Evolutionary conservation across 495 filamentous ascomycete genomes (phyloP).

Genomic region (Poronia punctata): DNA sequence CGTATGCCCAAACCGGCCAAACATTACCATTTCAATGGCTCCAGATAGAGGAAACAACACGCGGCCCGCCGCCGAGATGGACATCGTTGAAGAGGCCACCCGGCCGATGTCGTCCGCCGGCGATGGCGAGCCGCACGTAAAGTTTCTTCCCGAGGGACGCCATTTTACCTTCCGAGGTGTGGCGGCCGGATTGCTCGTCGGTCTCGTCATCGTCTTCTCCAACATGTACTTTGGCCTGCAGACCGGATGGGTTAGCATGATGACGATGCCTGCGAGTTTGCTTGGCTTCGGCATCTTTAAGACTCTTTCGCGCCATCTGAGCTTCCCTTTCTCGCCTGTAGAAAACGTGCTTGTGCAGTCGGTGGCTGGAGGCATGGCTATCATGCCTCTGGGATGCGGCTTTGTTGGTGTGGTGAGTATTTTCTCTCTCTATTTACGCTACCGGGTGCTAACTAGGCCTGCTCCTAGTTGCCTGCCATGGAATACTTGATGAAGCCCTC

Average conservation of each 20-base stretch:
- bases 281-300: conserved; percentile 98
- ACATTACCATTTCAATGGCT: conserved; percentile 13
- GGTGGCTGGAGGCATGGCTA: conserved; percentile 89
- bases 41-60: conserved; percentile 18
- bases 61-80: neutral
- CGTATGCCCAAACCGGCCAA: too few species aligned
- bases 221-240: conserved; percentile 98
- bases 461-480: conserved; percentile 66
- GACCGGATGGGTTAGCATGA: conserved; percentile 73
- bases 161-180: conserved; percentile 83
- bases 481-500: conserved; percentile 70
- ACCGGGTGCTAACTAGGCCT: conserved; percentile 26
- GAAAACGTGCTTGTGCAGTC: conserved; percentile 98
- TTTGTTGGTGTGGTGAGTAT: conserved; percentile 73
- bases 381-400: conserved; percentile 93
- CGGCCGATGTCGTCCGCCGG: conserved; percentile 10
- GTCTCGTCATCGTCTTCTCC: conserved; percentile 84
- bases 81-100: conserved; percentile 3
- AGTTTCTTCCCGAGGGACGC: conserved; percentile 32
- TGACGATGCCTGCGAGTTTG: conserved; percentile 83
- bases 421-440: too few species aligned
- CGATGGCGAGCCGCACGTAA: conserved; percentile 12
- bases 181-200: conserved; percentile 72
- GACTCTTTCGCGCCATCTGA: conserved; percentile 58
- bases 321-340: conserved; percentile 80